Evolutionary conservation across 1,284 basidiomycete genomes (phyloP), one percentile per base, ranked within the genome.

Genomic region (Mycena sp.): DNA sequence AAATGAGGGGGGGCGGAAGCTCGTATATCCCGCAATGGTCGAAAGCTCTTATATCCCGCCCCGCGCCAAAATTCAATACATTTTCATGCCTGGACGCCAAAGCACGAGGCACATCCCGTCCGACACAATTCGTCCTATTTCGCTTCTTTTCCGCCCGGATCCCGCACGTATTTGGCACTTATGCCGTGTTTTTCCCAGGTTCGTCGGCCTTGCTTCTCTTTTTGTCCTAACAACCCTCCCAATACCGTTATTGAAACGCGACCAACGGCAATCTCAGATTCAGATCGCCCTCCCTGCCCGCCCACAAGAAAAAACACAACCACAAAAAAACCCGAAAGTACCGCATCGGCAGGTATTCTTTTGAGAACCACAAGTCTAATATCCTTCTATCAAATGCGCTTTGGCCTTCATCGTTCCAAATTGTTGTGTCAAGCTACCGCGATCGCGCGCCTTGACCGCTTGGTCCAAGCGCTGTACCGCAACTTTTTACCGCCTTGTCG

Each of bases 311-410:
- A 37, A 60, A 44, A 44, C 18, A 57, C 16, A 57, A 20, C 18
- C 11, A 54, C 11, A 25, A 25, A 59, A 59, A 59, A 59, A 25
- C 39, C 39, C 59, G 52, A 38, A 37, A 25, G 56, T 37, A 37
- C 34, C 10, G 56, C 39, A 20, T 22, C 44, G 59, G 59, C 59
- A 60, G 59, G n/a, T 60, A 14, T 41, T 60, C n/a, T 44, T 60
- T 60, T 41, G 11, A 22, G 39, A 41, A 44, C 59, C 34, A 56
- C 55, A 56, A 60, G 59, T 44, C 48, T 38, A 66, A 30, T 44
- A 14, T 30, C 41, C 69, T 66, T 71, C 65, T 8, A 70, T 71
- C 69, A 70, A 65, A 56, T 60, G 59, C 64, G 65, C 70, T 71
- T 71, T 63, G 65, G 37, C 62, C 48, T 55, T 62, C 44, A n/a